A percentile compares a stretch with the other conserved stretches of the same genome.
Evolutionary conservation across 179 eudicot genomes (phyloP).

Genomic region (Camellia oleifera): DNA sequence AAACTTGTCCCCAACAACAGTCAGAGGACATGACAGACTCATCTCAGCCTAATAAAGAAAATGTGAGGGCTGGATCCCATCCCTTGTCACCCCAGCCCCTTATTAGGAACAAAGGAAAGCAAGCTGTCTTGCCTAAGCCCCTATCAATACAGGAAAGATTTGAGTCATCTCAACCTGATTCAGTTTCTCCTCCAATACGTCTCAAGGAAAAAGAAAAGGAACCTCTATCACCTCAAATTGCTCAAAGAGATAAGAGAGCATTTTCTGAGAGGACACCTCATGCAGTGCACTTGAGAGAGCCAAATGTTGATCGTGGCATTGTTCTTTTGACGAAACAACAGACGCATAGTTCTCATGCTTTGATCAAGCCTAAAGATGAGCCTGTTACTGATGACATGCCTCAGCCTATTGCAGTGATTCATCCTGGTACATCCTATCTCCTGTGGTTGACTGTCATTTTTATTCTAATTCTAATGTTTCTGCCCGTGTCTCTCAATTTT

Average conservation of each 20-base stretch:
- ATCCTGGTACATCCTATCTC: slow-evolving; percentile 38
- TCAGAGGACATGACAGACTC: slow-evolving; percentile 20
- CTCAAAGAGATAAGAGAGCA: slow-evolving; percentile 27
- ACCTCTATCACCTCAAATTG: slow-evolving; percentile 22
- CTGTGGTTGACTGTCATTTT: not conserved
- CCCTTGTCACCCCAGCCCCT: slow-evolving; percentile 23
- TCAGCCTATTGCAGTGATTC: slow-evolving; percentile 26
- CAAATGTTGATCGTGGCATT: slow-evolving; percentile 29
- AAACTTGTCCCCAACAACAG: slow-evolving; percentile 16
- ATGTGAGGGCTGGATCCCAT: slow-evolving; percentile 19
- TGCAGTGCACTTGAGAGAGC: slow-evolving; percentile 40
- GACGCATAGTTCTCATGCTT: slow-evolving; percentile 17
- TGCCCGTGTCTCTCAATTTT: too few relatives aligned
- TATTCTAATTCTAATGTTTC: not conserved
- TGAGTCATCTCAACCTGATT: slow-evolving; percentile 1
- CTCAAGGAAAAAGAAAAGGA: slow-evolving; percentile 31
- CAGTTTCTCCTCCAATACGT: slow-evolving; percentile 18
- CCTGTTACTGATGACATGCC: slow-evolving; percentile 32
- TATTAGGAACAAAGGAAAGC: slow-evolving; percentile 65
- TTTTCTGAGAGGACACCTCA: slow-evolving; percentile 33
- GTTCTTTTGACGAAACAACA: slow-evolving; percentile 27
- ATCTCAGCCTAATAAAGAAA: slow-evolving; percentile 23
- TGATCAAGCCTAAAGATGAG: slow-evolving; percentile 55
- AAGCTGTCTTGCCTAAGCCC: slow-evolving; percentile 39
- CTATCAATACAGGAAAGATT: slow-evolving; percentile 18